phyloP scores from a whole-genome alignment of 2,329 filamentous ascomycete genomes.

The Epichloe coenophiala region DNA sequence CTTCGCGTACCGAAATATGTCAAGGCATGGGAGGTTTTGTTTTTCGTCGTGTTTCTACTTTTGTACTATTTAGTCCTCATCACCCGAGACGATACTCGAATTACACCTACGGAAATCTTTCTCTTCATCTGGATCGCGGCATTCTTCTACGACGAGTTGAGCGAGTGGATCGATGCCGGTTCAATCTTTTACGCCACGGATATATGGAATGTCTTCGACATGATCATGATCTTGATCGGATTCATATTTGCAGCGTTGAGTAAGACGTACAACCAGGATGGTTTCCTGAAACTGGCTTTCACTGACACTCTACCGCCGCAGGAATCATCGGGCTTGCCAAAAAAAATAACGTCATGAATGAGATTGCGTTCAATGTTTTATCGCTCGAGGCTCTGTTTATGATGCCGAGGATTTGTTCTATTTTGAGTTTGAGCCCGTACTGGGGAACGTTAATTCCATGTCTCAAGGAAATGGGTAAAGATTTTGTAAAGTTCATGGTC shows the following conservation, averaged over 20 bases:
- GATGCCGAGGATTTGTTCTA: constrained; percentile 75
- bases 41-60: constrained; percentile 62
- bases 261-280: constrained; percentile 29
- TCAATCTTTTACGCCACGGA: constrained; percentile 75
- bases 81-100: constrained; percentile 49
- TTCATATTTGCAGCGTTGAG: constrained; percentile 56
- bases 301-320: constrained; percentile 5
- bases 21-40: constrained; percentile 71
- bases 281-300: neutral
- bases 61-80: constrained; percentile 83
- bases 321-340: constrained; percentile 28
- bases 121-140: constrained; percentile 79
- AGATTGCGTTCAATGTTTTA: constrained; percentile 78
- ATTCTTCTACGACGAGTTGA: constrained; percentile 78
- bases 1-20: constrained; percentile 70
- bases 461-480: constrained; percentile 86
- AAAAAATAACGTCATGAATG: constrained; percentile 48
- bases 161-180: constrained; percentile 75
- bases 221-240: constrained; percentile 62
- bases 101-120: constrained; percentile 56
- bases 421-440: constrained; percentile 76
- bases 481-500: constrained; percentile 75
- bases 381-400: constrained; percentile 81
- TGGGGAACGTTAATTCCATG: constrained; percentile 86
- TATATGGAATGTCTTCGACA: constrained; percentile 65